Evolutionary conservation across 352 stramenopile species (phyloP).

Genomic region (Globisporangium cederbergense): DNA sequence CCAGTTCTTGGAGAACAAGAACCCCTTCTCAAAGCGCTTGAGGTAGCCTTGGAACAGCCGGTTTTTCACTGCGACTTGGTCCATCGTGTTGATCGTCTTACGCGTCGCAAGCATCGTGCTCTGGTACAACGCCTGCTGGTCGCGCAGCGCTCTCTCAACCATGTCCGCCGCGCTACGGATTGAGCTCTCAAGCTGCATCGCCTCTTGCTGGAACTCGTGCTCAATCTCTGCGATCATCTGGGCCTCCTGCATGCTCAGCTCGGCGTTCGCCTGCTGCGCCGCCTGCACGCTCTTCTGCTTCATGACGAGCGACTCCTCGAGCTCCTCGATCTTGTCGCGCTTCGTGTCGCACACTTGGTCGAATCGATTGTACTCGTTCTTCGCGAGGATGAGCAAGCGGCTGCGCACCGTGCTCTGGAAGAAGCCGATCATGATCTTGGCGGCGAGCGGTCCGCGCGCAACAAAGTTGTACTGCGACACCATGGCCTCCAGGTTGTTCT

Average conservation of each 20-base stretch:
- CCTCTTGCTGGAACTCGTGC: conserved; percentile 35
- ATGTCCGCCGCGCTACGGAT: conserved; percentile 36
- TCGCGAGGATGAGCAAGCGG: conserved; percentile 39
- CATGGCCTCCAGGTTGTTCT: conserved; percentile 75
- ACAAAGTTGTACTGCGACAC: conserved; percentile 79
- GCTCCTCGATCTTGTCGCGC: conserved; percentile 39
- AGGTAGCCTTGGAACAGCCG: conserved; percentile 67
- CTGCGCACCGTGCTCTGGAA: conserved; percentile 49
- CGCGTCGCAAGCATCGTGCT: conserved; percentile 76
- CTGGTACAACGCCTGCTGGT: conserved; percentile 68
- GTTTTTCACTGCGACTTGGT: conserved; percentile 61
- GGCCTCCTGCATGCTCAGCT: conserved; percentile 47
- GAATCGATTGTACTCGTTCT: conserved; percentile 67
- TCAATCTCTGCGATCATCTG: conserved; percentile 48
- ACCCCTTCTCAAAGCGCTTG: conserved; percentile 72
- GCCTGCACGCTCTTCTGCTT: conserved; percentile 46
- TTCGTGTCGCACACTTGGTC: conserved; percentile 44
- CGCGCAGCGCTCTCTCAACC: conserved; percentile 46
- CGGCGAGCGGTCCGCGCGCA: conserved; percentile 45
- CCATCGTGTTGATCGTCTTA: conserved; percentile 74
- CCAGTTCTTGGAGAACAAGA: conserved; percentile 71
- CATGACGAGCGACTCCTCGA: conserved; percentile 44
- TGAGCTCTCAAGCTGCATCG: conserved; percentile 31
- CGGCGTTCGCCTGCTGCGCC: conserved; percentile 41
- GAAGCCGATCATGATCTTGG: conserved; percentile 53